phyloP scores from a whole-genome alignment of 164 flowering plant species.

The Sextonia rubra region DNA sequence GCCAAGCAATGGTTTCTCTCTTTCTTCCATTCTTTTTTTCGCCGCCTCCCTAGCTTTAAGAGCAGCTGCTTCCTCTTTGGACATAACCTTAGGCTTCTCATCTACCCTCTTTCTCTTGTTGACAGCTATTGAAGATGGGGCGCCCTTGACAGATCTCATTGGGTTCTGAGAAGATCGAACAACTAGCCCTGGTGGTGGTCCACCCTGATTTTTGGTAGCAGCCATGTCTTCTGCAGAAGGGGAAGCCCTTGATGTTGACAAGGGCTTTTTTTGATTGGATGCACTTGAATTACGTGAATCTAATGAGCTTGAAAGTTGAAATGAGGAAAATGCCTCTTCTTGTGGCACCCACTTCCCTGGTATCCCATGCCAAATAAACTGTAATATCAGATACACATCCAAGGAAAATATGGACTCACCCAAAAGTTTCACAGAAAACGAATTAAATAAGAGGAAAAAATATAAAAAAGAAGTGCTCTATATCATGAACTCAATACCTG shows the following conservation, averaged over 20 bases:
- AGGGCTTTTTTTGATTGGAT: constrained; percentile 25
- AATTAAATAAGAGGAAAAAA: background rate
- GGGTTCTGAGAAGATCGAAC: constrained; percentile 60
- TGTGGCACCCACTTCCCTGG: constrained; percentile 88
- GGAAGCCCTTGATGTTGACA: constrained; percentile 22
- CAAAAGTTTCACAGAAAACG: background rate
- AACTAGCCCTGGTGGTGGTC: constrained; percentile 62
- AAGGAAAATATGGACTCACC: no score
- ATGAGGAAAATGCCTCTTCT: constrained; percentile 64
- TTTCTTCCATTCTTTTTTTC: constrained; percentile 79
- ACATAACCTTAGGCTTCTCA: constrained; percentile 62
- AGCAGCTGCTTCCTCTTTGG: constrained; percentile 89
- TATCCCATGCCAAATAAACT: constrained; percentile 1
- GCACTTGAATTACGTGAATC: constrained; percentile 11
- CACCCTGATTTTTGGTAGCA: constrained; percentile 32
- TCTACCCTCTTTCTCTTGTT: constrained; percentile 68
- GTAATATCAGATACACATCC: background rate
- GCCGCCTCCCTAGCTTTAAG: constrained; percentile 94
- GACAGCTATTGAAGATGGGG: constrained; percentile 61
- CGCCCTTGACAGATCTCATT: constrained; percentile 63
- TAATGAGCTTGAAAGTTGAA: constrained; percentile 23
- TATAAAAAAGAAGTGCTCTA: background rate
- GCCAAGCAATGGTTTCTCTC: constrained; percentile 84
- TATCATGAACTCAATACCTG: constrained; percentile 41
- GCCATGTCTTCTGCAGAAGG: constrained; percentile 25